Base-by-base conservation (phyloP, 2,329 filamentous ascomycete species). In the Sclerotiophoma versabilis region DNA sequence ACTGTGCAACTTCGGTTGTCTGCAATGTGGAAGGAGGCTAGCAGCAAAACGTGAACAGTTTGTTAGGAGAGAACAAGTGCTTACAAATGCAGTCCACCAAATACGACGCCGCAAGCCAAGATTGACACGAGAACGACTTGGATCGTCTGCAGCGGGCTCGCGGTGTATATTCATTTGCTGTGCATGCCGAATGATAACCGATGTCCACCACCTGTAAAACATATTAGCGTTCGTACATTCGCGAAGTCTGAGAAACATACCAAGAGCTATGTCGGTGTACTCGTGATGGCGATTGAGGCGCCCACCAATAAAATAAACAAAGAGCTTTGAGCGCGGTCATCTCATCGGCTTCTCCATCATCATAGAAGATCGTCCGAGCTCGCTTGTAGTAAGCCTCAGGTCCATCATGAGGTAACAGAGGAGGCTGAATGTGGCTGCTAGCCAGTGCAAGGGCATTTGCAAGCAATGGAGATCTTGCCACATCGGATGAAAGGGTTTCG, bases 21-120 rank as follows among this genome's bases (percentile, higher is more conserved):
- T n/a, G n/a, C n/a, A n/a, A n/a, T n/a, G n/a, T n/a, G n/a, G n/a
- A n/a, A n/a, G n/a, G n/a, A n/a, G n/a, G n/a, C n/a, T n/a, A 33
- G 5, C 8, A 11, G 30, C 30, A 11, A 27, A 27, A 27, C 25
- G 25, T 6, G 6, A 27, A 27, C 25, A 34, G 15, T 7, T 11
- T 6, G 5, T 11, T 11, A 23, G 47, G n/a, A 36, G 15, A 25
- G 7, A 15, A 26, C 1, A 5, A 17, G n/a, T 14, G 57, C 62
- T 63, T 48, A 64, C 62, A 49, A 63, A 65, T 11, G 49, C 62
- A n/a, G 62, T 65, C 62, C 62, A 65, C 62, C 60, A 65, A 11
- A 65, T 63, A 33, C 58, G 53, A 34, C 62, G 52, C n/a, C 58
- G 49, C n/a, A 65, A n/a, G 8, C 60, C 50, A n/a, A 63, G 51